Evolutionary conservation across 176 grass and related monocot species (phyloP), one percentile per base, ranked within the genome.

Genomic region (Typha latifolia): DNA sequence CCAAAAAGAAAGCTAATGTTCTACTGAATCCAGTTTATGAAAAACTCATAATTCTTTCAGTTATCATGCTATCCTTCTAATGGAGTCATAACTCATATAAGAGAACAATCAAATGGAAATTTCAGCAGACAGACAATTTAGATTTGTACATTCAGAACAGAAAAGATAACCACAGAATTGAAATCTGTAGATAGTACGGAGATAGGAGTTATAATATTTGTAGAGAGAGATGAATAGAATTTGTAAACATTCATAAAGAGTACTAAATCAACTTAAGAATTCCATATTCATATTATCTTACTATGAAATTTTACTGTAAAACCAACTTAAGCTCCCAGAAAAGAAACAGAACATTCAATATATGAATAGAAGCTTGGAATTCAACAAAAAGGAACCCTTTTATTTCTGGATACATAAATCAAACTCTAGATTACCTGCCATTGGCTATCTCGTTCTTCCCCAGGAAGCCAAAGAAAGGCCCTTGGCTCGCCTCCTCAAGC

Each of bases 371-470:
- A 43, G 37, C 5, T 10, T 56, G 52, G 14, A 19, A 19, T 3
- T 7, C 14, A 15, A n/a, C 0, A 16, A 56, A 19, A 10, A 59
- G 20, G 53, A 16, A 59, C 53, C 53, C 2, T 16, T 59, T 22
- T 59, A 11, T 22, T 16, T 59, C 20, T 59, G 3, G n/a, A 16
- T 61, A 10, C 5, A 61, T 13, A 14, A 19, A 62, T 12, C 14
- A 70, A 57, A 3, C 51, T 18, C 9, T 14, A 14, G 67, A 48
- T 34, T 91, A 99, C 95, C 95, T 99, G 73, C 95, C 95, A 74
- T 99, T 99, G 69, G 81, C 23, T 70, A 94, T 94, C 62, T 99
- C 95, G 74, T 99, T 99, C 70, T 94, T 99, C 49, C 57, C 59
- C 34, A 87, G 66, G 69, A 90, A 99, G 15, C 95, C 95, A 74